Evolutionary conservation across 176 grass and related monocot species (phyloP), one percentile per base, ranked within the genome.

Genomic region (Cenchrus purpureus): DNA sequence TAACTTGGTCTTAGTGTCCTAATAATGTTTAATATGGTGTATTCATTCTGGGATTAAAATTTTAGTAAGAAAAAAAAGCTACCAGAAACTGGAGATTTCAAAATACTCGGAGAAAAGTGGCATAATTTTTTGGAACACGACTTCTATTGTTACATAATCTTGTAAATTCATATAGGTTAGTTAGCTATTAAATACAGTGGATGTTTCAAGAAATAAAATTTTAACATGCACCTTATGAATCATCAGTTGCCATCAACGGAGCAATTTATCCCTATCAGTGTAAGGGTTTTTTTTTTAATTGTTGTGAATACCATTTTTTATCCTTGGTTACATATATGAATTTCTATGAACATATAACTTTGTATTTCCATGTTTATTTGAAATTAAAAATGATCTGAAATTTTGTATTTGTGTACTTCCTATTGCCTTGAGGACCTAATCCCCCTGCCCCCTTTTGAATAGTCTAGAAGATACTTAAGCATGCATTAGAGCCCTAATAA

Each of bases 271-370:
- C 13, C 13, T 17, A 3, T 14, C 71, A 10, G 7, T 51, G 44
- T 62, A 82, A 53, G 14, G 53, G 57, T 29, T 2, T 7, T 37
- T 83, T 44, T 44, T 44, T 25, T 25, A 25, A 44, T 44, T 59
- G 48, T 46, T 71, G 45, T 71, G 65, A 77, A 78, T 83, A 71
- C 71, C 8, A 63, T 19, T 46, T 83, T 83, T 83, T 78, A 7
- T 42, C 14, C 11, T 34, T 65, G 5, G 77, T 74, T 34, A 71
- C 16, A 64, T 52, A 56, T 44, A 52, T n/a, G 37, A 29, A 46
- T 70, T 3, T 53, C 8, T 82, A 12, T 11, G 15, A 89, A 43
- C 62, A 80, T 75, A 44, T 68, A 19, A 80, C 11, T 31, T 40
- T 68, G 11, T 61, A 14, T 48, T 25, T 25, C 25, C 25, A 25